Conservation (phyloP, 768 basidiomycete genomes). For the Auricularia sp. region DNA sequence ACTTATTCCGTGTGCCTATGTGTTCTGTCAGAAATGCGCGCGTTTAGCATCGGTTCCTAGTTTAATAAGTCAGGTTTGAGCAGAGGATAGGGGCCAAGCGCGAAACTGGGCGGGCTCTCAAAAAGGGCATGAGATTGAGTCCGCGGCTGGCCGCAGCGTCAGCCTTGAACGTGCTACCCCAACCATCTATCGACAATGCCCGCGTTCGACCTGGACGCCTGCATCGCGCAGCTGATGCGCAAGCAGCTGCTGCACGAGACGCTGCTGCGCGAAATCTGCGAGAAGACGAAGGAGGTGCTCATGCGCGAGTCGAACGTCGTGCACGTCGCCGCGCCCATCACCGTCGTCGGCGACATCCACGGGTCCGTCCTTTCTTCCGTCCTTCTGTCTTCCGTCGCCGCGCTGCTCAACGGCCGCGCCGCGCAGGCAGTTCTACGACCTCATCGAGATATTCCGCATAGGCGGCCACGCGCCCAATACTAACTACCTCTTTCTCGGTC, state of each 20-base stretch:
- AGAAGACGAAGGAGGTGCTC: conserved; percentile 97
- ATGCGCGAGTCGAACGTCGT: conserved; percentile 99
- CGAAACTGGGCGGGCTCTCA: no score
- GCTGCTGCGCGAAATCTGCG: conserved; percentile 94
- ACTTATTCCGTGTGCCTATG: no score
- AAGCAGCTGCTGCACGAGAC: conserved; percentile 95
- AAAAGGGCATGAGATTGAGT: no score
- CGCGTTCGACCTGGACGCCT: conserved; percentile 93
- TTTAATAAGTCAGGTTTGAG: no score
- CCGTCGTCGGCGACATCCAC: conserved; percentile 98
- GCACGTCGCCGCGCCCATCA: conserved; percentile 91
- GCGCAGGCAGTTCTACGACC: conserved; percentile 94
- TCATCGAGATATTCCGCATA: conserved; percentile 98
- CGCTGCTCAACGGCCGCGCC: conserved; percentile 23
- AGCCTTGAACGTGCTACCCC: no score
- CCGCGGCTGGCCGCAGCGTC: no score
- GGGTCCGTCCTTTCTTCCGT: conserved; percentile 39
- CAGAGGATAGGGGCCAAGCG: no score
- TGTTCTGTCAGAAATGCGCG: no score
- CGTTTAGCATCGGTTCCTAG: no score
- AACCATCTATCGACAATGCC: conserved; percentile 18
- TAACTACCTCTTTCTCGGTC: conserved; percentile 96
- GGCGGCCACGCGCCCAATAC: conserved; percentile 94
- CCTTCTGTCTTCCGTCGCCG: background rate
- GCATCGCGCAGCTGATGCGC: conserved; percentile 78